Conservation (phyloP, 768 basidiomycete genomes). For the Tylopilus cervinicoccineus region DNA sequence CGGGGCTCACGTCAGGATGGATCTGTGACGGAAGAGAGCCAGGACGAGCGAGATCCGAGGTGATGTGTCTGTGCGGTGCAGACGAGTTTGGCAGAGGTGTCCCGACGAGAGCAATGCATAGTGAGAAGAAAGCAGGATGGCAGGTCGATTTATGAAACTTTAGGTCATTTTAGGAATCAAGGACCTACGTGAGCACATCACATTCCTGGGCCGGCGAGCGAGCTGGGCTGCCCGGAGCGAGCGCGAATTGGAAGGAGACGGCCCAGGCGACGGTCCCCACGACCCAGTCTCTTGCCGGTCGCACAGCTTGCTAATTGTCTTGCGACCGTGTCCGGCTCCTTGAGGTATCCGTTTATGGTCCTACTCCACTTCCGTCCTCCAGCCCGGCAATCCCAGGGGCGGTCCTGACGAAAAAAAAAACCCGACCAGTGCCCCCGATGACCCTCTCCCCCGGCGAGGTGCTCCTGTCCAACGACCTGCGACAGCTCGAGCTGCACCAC, state of each 20-base stretch:
- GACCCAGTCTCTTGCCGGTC: conserved; percentile 2
- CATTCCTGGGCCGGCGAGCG: conserved; percentile 7
- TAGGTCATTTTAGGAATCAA: conserved; percentile 32
- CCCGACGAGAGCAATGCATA: conserved; percentile 24
- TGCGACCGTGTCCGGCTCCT: conserved; percentile 14
- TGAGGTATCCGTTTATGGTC: conserved; percentile 24
- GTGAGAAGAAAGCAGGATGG: conserved; percentile 21
- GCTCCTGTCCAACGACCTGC: conserved; percentile 44
- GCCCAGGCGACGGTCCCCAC: conserved; percentile 1
- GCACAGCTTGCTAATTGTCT: conserved; percentile 20
- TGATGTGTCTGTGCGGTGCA: conserved; percentile 26
- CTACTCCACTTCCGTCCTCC: conserved; percentile 12
- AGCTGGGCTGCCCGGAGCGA: neutral
- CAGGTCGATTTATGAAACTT: conserved; percentile 31
- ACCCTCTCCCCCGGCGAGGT: conserved; percentile 33
- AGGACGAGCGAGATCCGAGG: conserved; percentile 32
- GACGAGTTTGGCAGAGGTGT: conserved; percentile 32
- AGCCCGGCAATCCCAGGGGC: neutral
- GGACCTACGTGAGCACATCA: conserved; percentile 12
- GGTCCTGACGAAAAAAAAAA: neutral
- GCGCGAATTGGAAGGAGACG: conserved; percentile 16
- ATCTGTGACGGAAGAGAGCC: conserved; percentile 16
- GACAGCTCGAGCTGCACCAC: conserved; percentile 39
- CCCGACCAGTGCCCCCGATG: too few species aligned
- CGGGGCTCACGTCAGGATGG: conserved; percentile 29